Evolutionary conservation across 106 monocot species (phyloP), one percentile per base, ranked within the genome.

Genomic region (Dendrobium chrysotoxum): DNA sequence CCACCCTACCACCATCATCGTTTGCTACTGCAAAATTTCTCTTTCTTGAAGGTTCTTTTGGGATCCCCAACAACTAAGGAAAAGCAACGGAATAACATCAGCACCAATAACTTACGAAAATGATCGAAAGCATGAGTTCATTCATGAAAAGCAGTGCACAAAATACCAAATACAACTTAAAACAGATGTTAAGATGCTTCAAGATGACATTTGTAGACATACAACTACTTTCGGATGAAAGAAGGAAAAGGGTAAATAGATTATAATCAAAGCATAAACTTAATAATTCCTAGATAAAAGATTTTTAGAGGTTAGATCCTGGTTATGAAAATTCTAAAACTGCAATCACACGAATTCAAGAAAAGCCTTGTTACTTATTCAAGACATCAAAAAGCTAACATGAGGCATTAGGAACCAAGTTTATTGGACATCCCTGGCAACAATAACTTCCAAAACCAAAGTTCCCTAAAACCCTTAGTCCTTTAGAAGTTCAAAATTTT

Each of bases 1-100:
- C 82, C 17, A 64, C 66, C 26, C 75, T 72, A 79, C 80, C 66
- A 28, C 54, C 78, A 45, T 82, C 89, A 75, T 89, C 86, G 84
- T 67, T 87, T 55, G 85, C 83, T 40, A 28, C 38, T 75, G 82
- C 53, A 12, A 78, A 77, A 80, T 84, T 74, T 72, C 91, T 86
- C 79, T 94, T 97, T 88, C 89, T 92, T 76, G 97, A 86, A 83
- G 53, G 40, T 25, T 44, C 75, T 57, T 86, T 88, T 80, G 79
- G 64, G 39, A 72, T 78, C 26, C 85, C 89, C 81, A 94, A 87
- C 3, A 90, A 84, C 96, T 97, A 82, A 65, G 18, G 72, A 1
- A 58, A 80, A 74, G 8, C 26, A 74, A 42, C 20, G 74, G 41
- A 74, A 21, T 16, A 70, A 4, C 70, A 70, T 70, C 13, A 70